These are phyloP conservation scores for Tieghemiomyces parasiticus DNA, from an alignment of 192 early-diverging fungal species.

Conservation along the genomic window DNA sequence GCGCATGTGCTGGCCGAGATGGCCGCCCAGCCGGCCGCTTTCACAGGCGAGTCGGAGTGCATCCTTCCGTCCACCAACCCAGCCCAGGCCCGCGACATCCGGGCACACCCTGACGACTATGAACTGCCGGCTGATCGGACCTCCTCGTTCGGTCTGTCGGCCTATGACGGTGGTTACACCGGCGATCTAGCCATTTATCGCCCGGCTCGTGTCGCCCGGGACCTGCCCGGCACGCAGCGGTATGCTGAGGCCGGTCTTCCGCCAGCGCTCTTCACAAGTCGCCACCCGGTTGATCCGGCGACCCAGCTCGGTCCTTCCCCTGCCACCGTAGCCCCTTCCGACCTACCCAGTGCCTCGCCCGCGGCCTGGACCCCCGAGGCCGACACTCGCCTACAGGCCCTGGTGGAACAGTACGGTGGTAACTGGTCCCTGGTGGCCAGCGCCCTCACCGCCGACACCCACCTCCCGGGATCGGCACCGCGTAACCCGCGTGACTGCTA, in stretches of 20 bases:
- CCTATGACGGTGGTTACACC: conserved; percentile 8
- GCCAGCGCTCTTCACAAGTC: too few species aligned
- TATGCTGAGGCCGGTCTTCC: too few species aligned
- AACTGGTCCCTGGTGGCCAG: conserved; percentile 60
- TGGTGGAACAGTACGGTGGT: conserved; percentile 36
- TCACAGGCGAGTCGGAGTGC: background rate
- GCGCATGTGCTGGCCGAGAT: background rate
- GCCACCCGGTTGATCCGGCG: too few species aligned
- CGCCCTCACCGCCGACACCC: conserved; percentile 25
- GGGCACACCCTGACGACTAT: conserved; percentile 4
- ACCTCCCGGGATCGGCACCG: background rate
- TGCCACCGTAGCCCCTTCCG: background rate
- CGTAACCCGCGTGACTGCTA: conserved; percentile 9
- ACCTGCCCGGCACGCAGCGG: background rate
- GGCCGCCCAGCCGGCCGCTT: background rate
- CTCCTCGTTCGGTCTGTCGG: background rate
- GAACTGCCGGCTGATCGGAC: background rate
- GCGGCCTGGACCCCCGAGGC: conserved; percentile 35
- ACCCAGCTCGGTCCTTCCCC: background rate
- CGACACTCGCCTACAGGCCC: conserved; percentile 33
- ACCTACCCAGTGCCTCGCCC: conserved; percentile 1
- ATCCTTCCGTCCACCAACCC: background rate
- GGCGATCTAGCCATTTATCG: conserved; percentile 4
- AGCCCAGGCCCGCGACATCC: background rate
- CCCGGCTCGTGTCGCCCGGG: background rate